Evolutionary conservation across 805 yeast species (phyloP).

Genomic region (Cyberlindnera bimundalis): DNA sequence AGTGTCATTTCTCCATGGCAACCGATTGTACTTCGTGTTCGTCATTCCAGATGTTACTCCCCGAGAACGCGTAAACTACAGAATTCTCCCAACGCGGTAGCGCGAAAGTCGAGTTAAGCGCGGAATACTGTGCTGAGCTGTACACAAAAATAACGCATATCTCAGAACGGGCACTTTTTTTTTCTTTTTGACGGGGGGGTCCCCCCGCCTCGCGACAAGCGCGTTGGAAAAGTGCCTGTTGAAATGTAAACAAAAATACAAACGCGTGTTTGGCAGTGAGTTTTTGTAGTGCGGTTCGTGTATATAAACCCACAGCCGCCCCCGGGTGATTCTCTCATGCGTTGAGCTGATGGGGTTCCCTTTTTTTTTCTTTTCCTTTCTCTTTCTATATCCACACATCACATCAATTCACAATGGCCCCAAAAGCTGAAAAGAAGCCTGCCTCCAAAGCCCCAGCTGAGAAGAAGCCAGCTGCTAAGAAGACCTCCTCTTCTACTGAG

Average conservation of each 20-base stretch:
- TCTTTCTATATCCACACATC: slow-evolving; percentile 9
- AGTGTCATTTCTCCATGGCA: background rate
- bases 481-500: slow-evolving; percentile 73
- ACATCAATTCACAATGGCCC: slow-evolving; percentile 50
- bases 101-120: too few species aligned
- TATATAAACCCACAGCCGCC: slow-evolving; percentile 4
- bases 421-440: slow-evolving; percentile 58
- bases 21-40: background rate
- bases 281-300: background rate
- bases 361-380: background rate
- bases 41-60: background rate
- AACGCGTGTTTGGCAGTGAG: slow-evolving; percentile 1
- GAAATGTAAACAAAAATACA: slow-evolving; percentile 5
- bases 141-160: background rate
- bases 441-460: slow-evolving; percentile 95
- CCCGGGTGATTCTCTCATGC: slow-evolving; percentile 1
- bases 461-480: slow-evolving; percentile 88
- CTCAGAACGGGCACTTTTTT: slow-evolving; percentile 7
- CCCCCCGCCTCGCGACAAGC: background rate
- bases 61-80: background rate
- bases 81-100: background rate
- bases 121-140: background rate
- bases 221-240: too few species aligned
- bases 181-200: background rate
- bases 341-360: background rate